A percentile compares a stretch with the other conserved stretches of the same genome.
phyloP scores from a whole-genome alignment of 305 asterid species.

The Withania somnifera region DNA sequence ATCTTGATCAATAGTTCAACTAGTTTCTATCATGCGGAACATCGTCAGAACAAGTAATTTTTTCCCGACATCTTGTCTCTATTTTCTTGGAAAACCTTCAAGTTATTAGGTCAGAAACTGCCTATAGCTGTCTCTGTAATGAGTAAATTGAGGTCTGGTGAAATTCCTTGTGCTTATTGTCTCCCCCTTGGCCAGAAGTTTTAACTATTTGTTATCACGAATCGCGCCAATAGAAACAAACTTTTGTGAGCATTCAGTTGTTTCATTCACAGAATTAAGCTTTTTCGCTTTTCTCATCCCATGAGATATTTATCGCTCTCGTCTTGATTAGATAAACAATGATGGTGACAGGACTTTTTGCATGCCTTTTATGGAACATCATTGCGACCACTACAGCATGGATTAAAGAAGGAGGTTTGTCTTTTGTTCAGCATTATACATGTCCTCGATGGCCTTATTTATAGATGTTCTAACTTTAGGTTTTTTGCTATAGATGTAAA shows the following conservation, averaged over 20 bases:
- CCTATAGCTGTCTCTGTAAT: neutral
- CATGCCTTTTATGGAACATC: conserved; percentile 70
- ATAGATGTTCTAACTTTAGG: neutral
- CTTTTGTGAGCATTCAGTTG: neutral
- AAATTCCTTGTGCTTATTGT: neutral
- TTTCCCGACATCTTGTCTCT: neutral
- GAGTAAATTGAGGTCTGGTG: neutral
- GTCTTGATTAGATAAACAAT: neutral
- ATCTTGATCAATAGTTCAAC: neutral
- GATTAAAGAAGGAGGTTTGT: conserved; percentile 79
- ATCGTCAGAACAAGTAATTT: neutral
- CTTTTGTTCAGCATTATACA: neutral
- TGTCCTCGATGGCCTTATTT: neutral
- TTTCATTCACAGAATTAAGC: neutral
- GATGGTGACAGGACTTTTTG: conserved; percentile 51
- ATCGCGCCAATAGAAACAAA: neutral
- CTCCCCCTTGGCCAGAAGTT: neutral
- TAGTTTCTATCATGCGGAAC: neutral
- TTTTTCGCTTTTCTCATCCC: neutral
- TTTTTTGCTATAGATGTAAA: conserved; percentile 34
- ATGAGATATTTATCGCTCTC: neutral
- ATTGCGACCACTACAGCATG: conserved; percentile 82
- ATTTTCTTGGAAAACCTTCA: neutral
- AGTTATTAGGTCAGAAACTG: neutral
- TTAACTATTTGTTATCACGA: neutral